A percentile compares a stretch with the other conserved stretches of the same genome.
phyloP scores from a whole-genome alignment of 805 yeast species.

The Saturnispora kantuleensis region DNA sequence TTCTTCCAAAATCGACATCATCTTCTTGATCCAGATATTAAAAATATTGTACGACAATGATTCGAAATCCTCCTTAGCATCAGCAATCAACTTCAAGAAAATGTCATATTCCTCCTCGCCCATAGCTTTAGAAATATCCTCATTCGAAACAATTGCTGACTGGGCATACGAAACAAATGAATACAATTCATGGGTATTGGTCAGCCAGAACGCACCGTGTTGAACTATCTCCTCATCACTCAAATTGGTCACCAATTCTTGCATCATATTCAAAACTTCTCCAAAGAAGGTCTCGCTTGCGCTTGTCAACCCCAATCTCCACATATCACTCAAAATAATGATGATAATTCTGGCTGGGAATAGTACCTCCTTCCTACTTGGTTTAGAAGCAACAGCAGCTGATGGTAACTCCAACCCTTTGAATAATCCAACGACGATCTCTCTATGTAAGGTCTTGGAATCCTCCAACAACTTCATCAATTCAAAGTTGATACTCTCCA shows the following conservation, averaged over 20 bases:
- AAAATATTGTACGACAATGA: conserved; percentile 87
- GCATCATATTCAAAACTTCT: conserved; percentile 78
- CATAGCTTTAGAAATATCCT: conserved; percentile 70
- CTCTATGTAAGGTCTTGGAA: conserved; percentile 63
- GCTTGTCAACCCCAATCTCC: conserved; percentile 90
- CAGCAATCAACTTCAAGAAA: conserved; percentile 78
- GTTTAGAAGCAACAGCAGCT: conserved; percentile 72
- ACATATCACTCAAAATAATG: conserved; percentile 89
- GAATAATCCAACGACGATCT: conserved; percentile 77
- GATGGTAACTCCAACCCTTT: conserved; percentile 80
- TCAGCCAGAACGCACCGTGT: conserved; percentile 95
- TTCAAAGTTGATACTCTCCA: conserved; percentile 68
- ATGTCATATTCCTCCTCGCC: conserved; percentile 84
- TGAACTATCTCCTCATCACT: conserved; percentile 82
- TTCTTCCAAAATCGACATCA: conserved; percentile 83
- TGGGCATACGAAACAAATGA: conserved; percentile 94
- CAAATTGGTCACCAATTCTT: conserved; percentile 66
- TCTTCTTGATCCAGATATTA: conserved; percentile 93
- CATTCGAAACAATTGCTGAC: conserved; percentile 79
- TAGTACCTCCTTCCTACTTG: conserved; percentile 80
- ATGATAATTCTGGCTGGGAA: conserved; percentile 95
- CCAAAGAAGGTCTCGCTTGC: conserved; percentile 89
- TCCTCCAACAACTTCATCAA: conserved; percentile 61
- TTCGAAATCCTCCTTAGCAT: conserved; percentile 90
- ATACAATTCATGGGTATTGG: conserved; percentile 90